Conservation (phyloP, 306 rosid species). For the Castanopsis chinensis region DNA sequence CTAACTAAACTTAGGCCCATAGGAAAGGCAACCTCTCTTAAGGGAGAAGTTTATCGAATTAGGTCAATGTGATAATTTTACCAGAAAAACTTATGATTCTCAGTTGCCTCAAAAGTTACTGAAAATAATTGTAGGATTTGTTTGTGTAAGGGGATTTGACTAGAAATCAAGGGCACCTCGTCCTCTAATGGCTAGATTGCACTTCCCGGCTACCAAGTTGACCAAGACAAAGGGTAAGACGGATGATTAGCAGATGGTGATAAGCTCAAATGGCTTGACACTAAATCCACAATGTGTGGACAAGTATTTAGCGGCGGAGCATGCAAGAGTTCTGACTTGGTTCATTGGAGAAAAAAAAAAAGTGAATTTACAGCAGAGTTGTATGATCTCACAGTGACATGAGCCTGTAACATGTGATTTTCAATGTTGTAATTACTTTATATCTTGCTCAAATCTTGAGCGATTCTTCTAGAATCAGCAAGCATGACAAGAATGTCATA, state of each 20-base stretch:
- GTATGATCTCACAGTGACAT: conserved; percentile 23
- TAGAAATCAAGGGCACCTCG: conserved; percentile 64
- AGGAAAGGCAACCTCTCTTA: background rate
- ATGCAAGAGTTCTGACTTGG: conserved; percentile 20
- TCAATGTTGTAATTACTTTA: conserved; percentile 23
- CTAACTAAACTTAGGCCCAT: background rate
- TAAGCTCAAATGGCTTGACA: background rate
- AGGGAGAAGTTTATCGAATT: background rate
- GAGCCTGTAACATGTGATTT: conserved; percentile 25
- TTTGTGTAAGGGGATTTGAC: conserved; percentile 90
- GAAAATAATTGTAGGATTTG: conserved; percentile 60
- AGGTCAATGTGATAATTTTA: background rate
- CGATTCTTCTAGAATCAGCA: conserved; percentile 30
- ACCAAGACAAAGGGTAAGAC: conserved; percentile 35
- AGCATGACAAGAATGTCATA: background rate
- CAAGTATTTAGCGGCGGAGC: background rate
- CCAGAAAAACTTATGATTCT: background rate
- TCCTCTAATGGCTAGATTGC: conserved; percentile 76
- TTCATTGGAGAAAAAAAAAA: conserved; percentile 18
- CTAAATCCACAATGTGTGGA: background rate
- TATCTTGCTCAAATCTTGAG: conserved; percentile 23
- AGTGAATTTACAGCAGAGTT: conserved; percentile 24
- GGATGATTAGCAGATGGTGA: conserved; percentile 25
- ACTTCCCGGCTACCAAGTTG: conserved; percentile 78
- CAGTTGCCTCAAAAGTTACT: background rate